phyloP scores from a whole-genome alignment of 179 eudicot species.

The Silene noctiflora region DNA sequence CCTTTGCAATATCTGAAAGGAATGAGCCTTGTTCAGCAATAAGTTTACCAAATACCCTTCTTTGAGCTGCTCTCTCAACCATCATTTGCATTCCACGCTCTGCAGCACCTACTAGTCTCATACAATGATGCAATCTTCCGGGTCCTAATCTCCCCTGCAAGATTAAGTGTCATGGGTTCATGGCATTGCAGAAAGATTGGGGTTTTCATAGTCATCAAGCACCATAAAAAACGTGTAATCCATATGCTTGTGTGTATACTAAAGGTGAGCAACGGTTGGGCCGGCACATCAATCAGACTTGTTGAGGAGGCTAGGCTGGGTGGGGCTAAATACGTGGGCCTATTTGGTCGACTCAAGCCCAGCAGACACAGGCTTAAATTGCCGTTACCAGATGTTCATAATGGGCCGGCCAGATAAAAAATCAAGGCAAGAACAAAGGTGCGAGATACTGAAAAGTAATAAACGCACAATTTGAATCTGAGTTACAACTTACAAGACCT shows the following conservation, averaged over 20 bases:
- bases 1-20: constrained; percentile 87
- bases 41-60: constrained; percentile 78
- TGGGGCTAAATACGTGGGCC: neutral
- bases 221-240: neutral
- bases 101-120: constrained; percentile 93
- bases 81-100: constrained; percentile 98
- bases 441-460: neutral
- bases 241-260: neutral
- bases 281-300: neutral
- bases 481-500: neutral
- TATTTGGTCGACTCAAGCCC: neutral
- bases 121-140: constrained; percentile 96
- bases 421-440: neutral
- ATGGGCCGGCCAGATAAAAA: neutral
- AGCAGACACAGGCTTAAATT: neutral
- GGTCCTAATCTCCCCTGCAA: constrained; percentile 96
- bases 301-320: neutral
- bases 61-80: constrained; percentile 77
- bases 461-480: neutral
- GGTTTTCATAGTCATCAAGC: neutral
- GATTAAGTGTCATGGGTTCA: constrained; percentile 5
- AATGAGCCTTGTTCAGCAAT: constrained; percentile 95
- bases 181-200: neutral
- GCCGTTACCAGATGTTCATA: neutral
- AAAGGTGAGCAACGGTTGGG: neutral